Evolutionary conservation across 176 grass and related monocot genomes (phyloP).

Genomic region (Ensete ventricosum): DNA sequence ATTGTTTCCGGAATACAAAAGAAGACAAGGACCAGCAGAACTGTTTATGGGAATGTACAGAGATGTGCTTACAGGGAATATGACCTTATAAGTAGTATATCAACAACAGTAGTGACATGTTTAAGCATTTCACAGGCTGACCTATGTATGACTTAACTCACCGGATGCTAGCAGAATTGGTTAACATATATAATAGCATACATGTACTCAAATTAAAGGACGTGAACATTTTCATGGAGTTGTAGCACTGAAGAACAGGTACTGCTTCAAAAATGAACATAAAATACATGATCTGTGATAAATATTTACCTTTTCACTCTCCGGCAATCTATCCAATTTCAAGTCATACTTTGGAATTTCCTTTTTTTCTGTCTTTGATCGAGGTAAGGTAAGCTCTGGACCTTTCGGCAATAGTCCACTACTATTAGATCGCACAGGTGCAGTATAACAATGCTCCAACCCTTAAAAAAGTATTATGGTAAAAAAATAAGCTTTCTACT

Average conservation of each 20-base stretch:
- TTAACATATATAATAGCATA: too few species aligned
- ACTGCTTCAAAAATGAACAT: not conserved
- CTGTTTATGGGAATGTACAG: not conserved
- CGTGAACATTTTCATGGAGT: not conserved
- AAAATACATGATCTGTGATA: not conserved
- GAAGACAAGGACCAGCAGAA: not conserved
- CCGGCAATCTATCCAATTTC: slow-evolving; percentile 78
- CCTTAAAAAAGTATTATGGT: slow-evolving; percentile 21
- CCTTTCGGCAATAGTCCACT: slow-evolving; percentile 24
- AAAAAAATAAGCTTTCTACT: not conserved
- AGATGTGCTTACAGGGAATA: not conserved
- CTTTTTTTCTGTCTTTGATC: slow-evolving; percentile 48
- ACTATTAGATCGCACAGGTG: slow-evolving; percentile 21
- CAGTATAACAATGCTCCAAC: slow-evolving; percentile 48
- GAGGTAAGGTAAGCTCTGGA: slow-evolving; percentile 33
- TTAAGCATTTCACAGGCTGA: too few species aligned
- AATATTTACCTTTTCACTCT: slow-evolving; percentile 63
- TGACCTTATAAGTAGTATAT: not conserved
- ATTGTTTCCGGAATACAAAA: not conserved
- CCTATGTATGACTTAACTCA: not conserved
- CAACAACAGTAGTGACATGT: too few species aligned
- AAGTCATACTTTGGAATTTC: slow-evolving; percentile 53
- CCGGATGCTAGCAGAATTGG: not conserved
- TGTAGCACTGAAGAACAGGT: not conserved
- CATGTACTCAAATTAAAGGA: not conserved